Evolutionary conservation across 352 stramenopile genomes (phyloP).

Genomic region (Elongisporangium anandrum): DNA sequence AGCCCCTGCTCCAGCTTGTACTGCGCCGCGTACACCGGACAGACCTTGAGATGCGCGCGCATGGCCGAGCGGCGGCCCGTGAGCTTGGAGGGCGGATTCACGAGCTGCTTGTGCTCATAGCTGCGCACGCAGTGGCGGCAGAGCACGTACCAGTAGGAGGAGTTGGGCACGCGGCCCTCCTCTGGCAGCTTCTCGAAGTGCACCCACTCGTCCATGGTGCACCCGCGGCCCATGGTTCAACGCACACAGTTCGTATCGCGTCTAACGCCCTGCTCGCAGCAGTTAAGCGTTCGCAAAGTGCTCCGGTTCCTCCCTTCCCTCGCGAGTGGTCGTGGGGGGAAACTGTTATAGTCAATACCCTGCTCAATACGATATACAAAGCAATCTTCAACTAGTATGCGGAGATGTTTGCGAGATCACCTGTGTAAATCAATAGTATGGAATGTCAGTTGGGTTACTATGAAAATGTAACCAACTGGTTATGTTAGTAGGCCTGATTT

Average conservation of each 20-base stretch:
- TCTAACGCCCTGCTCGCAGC: background rate
- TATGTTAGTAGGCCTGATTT: background rate
- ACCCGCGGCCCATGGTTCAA: constrained; percentile 55
- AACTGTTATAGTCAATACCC: background rate
- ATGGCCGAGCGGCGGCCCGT: constrained; percentile 74
- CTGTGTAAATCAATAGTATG: background rate
- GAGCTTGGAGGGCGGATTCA: constrained; percentile 46
- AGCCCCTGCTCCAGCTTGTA: constrained; percentile 54
- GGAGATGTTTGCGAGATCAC: background rate
- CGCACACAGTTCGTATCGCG: constrained; percentile 5
- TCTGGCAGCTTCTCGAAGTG: constrained; percentile 73
- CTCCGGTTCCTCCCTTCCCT: background rate
- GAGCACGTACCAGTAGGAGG: constrained; percentile 78
- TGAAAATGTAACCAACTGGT: background rate
- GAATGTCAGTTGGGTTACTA: background rate
- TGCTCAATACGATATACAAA: background rate
- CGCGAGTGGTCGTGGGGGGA: background rate
- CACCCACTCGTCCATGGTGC: constrained; percentile 79
- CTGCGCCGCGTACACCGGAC: constrained; percentile 59
- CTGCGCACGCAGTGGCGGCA: constrained; percentile 66
- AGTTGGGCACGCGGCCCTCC: constrained; percentile 67
- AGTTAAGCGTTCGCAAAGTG: background rate
- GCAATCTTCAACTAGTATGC: background rate
- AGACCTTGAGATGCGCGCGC: constrained; percentile 69
- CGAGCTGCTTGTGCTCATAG: constrained; percentile 64